Percentiles rank a stretch among this genome's conserved stretches.
Evolutionary conservation across 2,329 filamentous ascomycete genomes (phyloP).

Genomic region (Curvularia spicifera): DNA sequence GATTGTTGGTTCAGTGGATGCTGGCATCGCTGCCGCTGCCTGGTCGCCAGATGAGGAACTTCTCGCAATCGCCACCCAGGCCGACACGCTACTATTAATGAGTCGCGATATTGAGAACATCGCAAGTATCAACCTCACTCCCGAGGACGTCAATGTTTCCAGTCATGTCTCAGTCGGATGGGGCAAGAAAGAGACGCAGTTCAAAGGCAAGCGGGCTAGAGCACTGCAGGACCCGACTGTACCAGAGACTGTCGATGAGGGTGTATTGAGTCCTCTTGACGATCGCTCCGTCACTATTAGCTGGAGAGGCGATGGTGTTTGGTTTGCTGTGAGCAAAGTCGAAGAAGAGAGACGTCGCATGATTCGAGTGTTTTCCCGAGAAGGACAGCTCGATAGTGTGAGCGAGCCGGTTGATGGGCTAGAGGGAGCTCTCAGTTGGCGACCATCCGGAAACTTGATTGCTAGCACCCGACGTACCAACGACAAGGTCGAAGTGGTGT

Average conservation of each 20-base stretch:
- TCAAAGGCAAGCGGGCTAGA: conserved; percentile 87
- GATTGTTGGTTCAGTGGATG: conserved; percentile 93
- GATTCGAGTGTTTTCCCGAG: conserved; percentile 87
- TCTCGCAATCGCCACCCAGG: conserved; percentile 80
- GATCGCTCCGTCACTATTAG: conserved; percentile 75
- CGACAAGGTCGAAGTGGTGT: conserved; percentile 79
- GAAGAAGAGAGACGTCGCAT: conserved; percentile 73
- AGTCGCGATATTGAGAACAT: conserved; percentile 87
- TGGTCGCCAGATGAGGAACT: conserved; percentile 98
- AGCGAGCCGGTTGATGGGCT: conserved; percentile 93
- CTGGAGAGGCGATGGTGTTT: conserved; percentile 95
- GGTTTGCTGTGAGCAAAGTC: conserved; percentile 84
- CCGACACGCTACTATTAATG: conserved; percentile 86
- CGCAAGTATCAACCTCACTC: conserved; percentile 72
- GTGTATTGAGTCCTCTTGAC: conserved; percentile 75
- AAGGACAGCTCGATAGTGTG: conserved; percentile 88
- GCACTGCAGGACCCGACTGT: conserved; percentile 92
- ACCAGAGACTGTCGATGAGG: conserved; percentile 88
- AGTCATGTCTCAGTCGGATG: conserved; percentile 96
- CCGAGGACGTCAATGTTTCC: conserved; percentile 82
- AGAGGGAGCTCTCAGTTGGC: conserved; percentile 88
- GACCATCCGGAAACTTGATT: conserved; percentile 87
- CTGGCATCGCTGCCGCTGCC: conserved; percentile 83
- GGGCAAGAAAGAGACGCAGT: conserved; percentile 98
- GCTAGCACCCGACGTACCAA: conserved; percentile 79